Base-by-base conservation (phyloP, 306 rosid species). In the Gleditsia sinensis region DNA sequence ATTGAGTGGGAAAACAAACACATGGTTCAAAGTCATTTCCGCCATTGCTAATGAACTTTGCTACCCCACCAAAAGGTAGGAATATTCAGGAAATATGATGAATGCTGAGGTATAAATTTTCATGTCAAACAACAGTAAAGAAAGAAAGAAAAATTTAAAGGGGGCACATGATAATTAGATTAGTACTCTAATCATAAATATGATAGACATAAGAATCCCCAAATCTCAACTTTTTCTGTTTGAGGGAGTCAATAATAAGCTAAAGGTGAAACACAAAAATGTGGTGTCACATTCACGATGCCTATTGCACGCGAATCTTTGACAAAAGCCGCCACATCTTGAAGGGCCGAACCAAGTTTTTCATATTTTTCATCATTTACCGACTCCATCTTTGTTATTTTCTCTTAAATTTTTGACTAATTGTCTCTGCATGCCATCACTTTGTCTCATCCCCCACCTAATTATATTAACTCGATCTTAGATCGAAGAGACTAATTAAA, bases 281-380 rank as follows among this genome's bases (percentile, higher is more conserved):
- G 82, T 67, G 75, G 49, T 23, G 80, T 83, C 80, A 78, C 75
- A 84, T 78, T 84, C 83, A 80, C 75, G 70, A 24, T 74, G 77
- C 84, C 48, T 33, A 50, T 61, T 27, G 75, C 82, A 80, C 78
- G 74, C 81, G 79, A 85, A 85, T 85, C 80, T 87, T 82, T 81
- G 89, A 83, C 87, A 85, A 79, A 75, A 36, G 45, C 57, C 57
- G 14, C 27, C 8, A 43, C 40, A 28, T 34, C 42, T n/a, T n/a
- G n/a, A n/a, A n/a, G n/a, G n/a, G n/a, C n/a, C n/a, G n/a, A n/a
- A n/a, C n/a, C n/a, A n/a, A n/a, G n/a, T n/a, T 75, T 20, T 34
- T 34, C 37, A 46, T 67, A 66, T 54, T 53, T 66, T 77, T 67
- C 74, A 85, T 82, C 85, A 79, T 77, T 73, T 75, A 83, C 76